Percentiles rank a stretch among this genome's conserved stretches.
phyloP scores from a whole-genome alignment of 371 early-diverging fungal genomes.

The Synchytrium microbalum region DNA sequence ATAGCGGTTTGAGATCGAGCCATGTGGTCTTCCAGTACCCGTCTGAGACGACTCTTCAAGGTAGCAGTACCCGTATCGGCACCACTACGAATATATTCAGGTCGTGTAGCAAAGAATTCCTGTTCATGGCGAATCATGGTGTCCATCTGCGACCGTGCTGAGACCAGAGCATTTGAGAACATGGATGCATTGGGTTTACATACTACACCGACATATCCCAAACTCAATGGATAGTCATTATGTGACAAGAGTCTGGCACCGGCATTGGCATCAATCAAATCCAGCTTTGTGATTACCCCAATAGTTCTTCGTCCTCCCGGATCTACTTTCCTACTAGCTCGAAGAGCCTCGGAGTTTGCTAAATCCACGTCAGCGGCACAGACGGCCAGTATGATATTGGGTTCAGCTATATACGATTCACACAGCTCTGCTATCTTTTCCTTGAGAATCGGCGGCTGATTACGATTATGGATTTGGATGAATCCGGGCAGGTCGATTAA shows the following conservation, averaged over 20 bases:
- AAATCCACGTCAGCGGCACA: conserved; percentile 98
- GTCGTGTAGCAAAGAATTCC: conserved; percentile 44
- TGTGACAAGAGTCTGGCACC: conserved; percentile 58
- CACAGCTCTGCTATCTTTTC: conserved; percentile 89
- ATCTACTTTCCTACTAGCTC: conserved; percentile 83
- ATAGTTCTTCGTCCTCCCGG: conserved; percentile 92
- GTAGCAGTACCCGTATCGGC: conserved; percentile 76
- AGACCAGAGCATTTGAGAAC: conserved; percentile 15
- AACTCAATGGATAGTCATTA: conserved; percentile 81
- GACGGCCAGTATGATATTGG: conserved; percentile 96
- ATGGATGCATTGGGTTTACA: conserved; percentile 58
- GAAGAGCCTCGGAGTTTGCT: conserved; percentile 96
- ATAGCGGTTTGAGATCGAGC: conserved; percentile 69
- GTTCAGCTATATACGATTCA: conserved; percentile 83
- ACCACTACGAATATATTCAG: conserved; percentile 18
- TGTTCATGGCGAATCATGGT: conserved; percentile 60
- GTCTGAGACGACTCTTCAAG: conserved; percentile 72
- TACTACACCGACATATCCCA: conserved; percentile 98
- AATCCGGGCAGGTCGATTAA: conserved; percentile 98
- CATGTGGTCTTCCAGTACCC: conserved; percentile 89
- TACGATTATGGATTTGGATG: conserved; percentile 89
- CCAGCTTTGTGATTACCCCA: conserved; percentile 99
- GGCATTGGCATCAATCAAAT: conserved; percentile 80
- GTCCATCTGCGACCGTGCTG: conserved; percentile 31
- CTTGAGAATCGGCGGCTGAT: conserved; percentile 91